Percentiles rank a stretch among this genome's conserved stretches.
Evolutionary conservation across 306 rosid species (phyloP).

Genomic region (Pterocarpus macrocarpus): DNA sequence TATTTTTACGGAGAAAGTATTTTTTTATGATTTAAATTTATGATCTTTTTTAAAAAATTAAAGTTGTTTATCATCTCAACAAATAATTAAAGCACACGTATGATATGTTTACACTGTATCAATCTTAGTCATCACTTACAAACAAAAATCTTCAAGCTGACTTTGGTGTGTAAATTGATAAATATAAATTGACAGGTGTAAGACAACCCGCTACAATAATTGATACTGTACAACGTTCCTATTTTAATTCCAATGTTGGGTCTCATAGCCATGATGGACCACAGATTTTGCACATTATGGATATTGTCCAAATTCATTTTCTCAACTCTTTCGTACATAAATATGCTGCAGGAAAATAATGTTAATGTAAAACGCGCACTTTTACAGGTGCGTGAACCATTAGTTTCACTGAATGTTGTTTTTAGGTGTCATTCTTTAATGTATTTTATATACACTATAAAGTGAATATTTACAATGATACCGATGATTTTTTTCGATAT

Average conservation of each 20-base stretch:
- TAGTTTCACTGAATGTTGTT: background rate
- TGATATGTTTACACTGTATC: background rate
- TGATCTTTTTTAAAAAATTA: too few species aligned
- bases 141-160: conserved; percentile 5
- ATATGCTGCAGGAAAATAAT: background rate
- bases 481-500: too few species aligned
- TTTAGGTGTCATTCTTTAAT: too few species aligned
- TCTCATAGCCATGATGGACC: background rate
- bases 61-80: too few species aligned
- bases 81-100: too few species aligned
- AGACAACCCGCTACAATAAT: too few species aligned
- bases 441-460: too few species aligned
- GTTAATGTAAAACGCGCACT: background rate
- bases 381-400: background rate
- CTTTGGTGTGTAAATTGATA: background rate
- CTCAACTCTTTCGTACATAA: background rate
- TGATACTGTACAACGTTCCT: background rate
- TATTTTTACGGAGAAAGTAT: too few species aligned
- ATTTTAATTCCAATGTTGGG: background rate
- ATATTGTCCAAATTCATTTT: background rate
- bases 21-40: too few species aligned
- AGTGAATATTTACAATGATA: too few species aligned
- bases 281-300: background rate
- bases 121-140: background rate
- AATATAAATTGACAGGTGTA: background rate